Evolutionary conservation across 2,329 filamentous ascomycete species (phyloP), one percentile per base, ranked within the genome.

Genomic region (Lecanoromycetidae sp.): DNA sequence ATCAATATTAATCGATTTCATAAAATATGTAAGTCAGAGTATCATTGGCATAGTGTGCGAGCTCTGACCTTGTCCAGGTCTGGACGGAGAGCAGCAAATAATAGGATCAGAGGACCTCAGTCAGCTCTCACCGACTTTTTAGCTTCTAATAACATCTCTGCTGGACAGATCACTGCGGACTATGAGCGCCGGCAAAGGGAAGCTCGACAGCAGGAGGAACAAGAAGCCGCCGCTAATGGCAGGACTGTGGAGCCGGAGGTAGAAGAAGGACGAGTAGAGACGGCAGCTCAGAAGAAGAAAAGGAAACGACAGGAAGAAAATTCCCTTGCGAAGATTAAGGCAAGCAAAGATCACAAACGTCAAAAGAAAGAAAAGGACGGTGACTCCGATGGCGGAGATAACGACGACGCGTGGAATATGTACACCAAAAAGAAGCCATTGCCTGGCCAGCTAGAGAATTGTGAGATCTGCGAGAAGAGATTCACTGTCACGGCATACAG

Each of bases 401-500:
- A 72, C 49, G 61, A 65, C 39, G 57, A 73, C 23, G 66, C 65
- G 4, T 57, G 61, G 42, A 67, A 73, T 44, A 73, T 77, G 64
- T 71, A 75, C 60, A 70, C 74, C 55, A 78, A 77, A 56, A 57
- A 61, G 19, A 61, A 60, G 22, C 80, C 80, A 1, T 61, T 81
- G n/a, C 84, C 87, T 1, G 87, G 86, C 2, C 90, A 96, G 63
- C 77, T 90, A 59, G 87, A 84, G 53, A 88, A 94, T 55, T 96
- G 90, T 60, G 87, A 84, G 52, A 67, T 80, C 3, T 96, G 90
- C 62, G 73, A 75, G 35, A 94, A 91, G 53, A 80, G 87, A 30
- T 96, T 96, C 60, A 94, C 87, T 0, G 88, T 96, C 36, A 95
- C 90, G 0, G 76, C 86, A 0, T 95, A 95, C 66, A 87, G 83